Conservation (phyloP, 176 grass and related monocot species). For the Oryza meridionalis region DNA sequence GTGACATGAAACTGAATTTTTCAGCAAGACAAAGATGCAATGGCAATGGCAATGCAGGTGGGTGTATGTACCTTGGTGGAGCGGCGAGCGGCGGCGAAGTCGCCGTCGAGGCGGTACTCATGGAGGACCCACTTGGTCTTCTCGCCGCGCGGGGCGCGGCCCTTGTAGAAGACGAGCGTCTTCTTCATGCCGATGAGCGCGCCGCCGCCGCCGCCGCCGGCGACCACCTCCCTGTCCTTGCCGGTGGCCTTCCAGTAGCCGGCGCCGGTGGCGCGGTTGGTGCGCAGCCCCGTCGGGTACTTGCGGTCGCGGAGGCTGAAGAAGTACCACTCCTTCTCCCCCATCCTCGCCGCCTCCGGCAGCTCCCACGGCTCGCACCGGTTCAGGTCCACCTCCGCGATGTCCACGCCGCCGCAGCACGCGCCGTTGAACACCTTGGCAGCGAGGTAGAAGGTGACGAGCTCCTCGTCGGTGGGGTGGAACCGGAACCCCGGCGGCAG, state of each 20-base stretch:
- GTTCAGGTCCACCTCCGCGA: slow-evolving; percentile 94
- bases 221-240: slow-evolving; percentile 89
- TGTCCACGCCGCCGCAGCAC: slow-evolving; percentile 70
- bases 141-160: slow-evolving; percentile 83
- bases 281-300: slow-evolving; percentile 90
- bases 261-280: slow-evolving; percentile 85
- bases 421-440: slow-evolving; percentile 94
- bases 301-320: slow-evolving; percentile 96
- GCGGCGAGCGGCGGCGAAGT: slow-evolving; percentile 66
- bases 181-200: slow-evolving; percentile 92
- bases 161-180: slow-evolving; percentile 97
- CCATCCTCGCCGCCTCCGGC: slow-evolving; percentile 82
- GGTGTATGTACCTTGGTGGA: slow-evolving; percentile 54
- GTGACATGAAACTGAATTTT: not conserved
- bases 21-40: not conserved
- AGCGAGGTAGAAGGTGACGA: slow-evolving; percentile 89
- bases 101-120: slow-evolving; percentile 95
- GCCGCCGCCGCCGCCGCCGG: slow-evolving; percentile 55
- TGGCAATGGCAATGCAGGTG: not conserved
- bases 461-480: slow-evolving; percentile 97
- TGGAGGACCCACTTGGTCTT: slow-evolving; percentile 99
- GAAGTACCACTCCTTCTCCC: slow-evolving; percentile 98
- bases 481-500: slow-evolving; percentile 93
- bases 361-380: slow-evolving; percentile 97
- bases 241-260: slow-evolving; percentile 99